These are phyloP conservation scores for Trametopsis cervina DNA, from an alignment of 768 basidiomycete species.

Conservation along the genomic window DNA sequence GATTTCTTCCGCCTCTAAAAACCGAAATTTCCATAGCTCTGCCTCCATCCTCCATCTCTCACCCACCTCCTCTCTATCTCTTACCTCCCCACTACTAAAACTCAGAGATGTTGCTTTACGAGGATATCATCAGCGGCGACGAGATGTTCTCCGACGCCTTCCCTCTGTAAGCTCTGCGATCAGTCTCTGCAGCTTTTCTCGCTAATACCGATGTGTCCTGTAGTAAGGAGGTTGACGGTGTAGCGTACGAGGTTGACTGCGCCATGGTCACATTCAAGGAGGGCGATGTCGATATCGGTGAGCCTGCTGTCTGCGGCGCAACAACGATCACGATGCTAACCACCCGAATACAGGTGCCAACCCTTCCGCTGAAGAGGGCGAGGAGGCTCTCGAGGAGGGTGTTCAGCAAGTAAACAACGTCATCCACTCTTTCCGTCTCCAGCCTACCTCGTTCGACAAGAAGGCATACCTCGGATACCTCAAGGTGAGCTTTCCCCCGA, in stretches of 20 bases:
- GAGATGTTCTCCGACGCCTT: slow-evolving; percentile 97
- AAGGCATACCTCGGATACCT: slow-evolving; percentile 77
- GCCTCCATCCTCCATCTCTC: slow-evolving; percentile 9
- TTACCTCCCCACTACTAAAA: slow-evolving; percentile 14
- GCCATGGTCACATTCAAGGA: slow-evolving; percentile 57
- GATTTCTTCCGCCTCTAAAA: slow-evolving; percentile 4
- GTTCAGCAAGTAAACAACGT: slow-evolving; percentile 81
- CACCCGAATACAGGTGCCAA: slow-evolving; percentile 62
- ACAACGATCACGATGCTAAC: too few species aligned
- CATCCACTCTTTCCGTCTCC: slow-evolving; percentile 86
- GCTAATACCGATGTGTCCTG: background rate
- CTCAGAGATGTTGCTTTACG: slow-evolving; percentile 63
- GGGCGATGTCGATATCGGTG: slow-evolving; percentile 89
- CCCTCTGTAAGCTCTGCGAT: slow-evolving; percentile 49
- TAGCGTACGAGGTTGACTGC: slow-evolving; percentile 88
- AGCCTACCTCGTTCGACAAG: slow-evolving; percentile 80
- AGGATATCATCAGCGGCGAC: slow-evolving; percentile 67
- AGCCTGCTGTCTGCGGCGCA: too few species aligned
- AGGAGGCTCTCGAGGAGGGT: slow-evolving; percentile 78
- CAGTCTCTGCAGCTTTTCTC: slow-evolving; percentile 6
- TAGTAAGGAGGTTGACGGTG: slow-evolving; percentile 72
- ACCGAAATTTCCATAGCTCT: slow-evolving; percentile 12
- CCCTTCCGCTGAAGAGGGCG: slow-evolving; percentile 83
- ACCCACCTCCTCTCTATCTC: slow-evolving; percentile 17
- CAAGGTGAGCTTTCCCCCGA: slow-evolving; percentile 46